A percentile compares a stretch with the other conserved stretches of the same genome.
Evolutionary conservation across 768 basidiomycete genomes (phyloP).

Genomic region (Panellus pusillus): DNA sequence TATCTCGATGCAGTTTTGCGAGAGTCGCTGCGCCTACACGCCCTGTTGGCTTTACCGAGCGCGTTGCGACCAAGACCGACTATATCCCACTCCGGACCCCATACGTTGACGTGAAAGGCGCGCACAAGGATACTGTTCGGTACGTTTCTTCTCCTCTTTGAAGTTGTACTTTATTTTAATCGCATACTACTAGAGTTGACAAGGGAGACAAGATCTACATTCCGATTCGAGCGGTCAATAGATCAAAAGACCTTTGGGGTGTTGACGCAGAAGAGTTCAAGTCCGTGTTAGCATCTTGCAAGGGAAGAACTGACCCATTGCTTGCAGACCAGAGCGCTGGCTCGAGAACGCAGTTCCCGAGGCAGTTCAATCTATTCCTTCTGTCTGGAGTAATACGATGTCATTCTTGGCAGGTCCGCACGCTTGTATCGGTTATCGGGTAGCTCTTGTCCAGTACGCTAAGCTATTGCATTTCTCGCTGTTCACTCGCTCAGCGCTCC

Average conservation of each 20-base stretch:
- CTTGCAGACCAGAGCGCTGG: constrained; percentile 46
- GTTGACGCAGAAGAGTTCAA: constrained; percentile 30
- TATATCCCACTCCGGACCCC: constrained; percentile 27
- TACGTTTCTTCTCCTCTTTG: constrained; percentile 9
- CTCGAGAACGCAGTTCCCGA: constrained; percentile 25
- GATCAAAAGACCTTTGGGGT: constrained; percentile 22
- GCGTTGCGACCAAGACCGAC: constrained; percentile 26
- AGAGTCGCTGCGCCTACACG: constrained; percentile 35
- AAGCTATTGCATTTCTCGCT: too few species aligned
- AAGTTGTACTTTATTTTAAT: too few species aligned
- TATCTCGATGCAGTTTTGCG: constrained; percentile 42
- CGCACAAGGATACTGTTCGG: constrained; percentile 21
- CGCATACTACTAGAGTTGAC: constrained; percentile 12
- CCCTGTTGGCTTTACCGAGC: constrained; percentile 29
- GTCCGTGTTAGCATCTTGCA: constrained; percentile 9
- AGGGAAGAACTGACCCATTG: not conserved
- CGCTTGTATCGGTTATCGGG: constrained; percentile 45
- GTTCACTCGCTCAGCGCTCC: not conserved
- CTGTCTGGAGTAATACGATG: constrained; percentile 38
- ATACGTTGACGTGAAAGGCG: constrained; percentile 24
- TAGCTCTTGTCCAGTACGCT: constrained; percentile 39
- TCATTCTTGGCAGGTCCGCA: constrained; percentile 45
- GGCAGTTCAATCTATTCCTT: constrained; percentile 32
- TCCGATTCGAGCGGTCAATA: constrained; percentile 27
- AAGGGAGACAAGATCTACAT: constrained; percentile 31